Evolutionary conservation across 1,139 yeast species (phyloP).

Genomic region (Candida dubliniensis): DNA sequence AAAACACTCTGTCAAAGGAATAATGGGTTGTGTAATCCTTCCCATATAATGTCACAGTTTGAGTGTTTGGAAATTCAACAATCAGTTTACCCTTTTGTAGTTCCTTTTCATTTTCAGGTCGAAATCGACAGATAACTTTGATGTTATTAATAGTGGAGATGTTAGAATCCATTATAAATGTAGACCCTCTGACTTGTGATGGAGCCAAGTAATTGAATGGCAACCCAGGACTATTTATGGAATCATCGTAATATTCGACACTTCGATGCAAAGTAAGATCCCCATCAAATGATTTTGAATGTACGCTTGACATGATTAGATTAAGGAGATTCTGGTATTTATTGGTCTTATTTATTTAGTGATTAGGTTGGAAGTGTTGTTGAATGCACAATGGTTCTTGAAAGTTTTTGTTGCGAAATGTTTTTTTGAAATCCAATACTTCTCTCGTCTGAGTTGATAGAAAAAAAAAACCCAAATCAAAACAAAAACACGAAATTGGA

Average conservation of each 20-base stretch:
- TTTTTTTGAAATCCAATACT: background rate
- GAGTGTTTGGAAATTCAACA: slow-evolving; percentile 22
- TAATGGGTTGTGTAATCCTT: slow-evolving; percentile 42
- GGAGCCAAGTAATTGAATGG: slow-evolving; percentile 9
- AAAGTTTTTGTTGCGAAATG: background rate
- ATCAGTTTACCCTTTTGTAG: slow-evolving; percentile 16
- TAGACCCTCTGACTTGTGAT: slow-evolving; percentile 6
- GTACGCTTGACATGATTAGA: background rate
- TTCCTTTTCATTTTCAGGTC: slow-evolving; percentile 51
- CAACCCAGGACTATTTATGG: slow-evolving; percentile 2
- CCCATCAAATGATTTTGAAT: slow-evolving; percentile 1
- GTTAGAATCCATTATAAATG: slow-evolving; percentile 1
- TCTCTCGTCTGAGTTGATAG: too few relatives aligned
- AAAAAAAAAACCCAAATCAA: too few relatives aligned
- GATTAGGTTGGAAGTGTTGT: background rate
- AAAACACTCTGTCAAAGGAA: slow-evolving; percentile 69
- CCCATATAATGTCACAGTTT: slow-evolving; percentile 28
- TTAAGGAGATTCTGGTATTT: background rate
- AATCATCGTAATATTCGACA: slow-evolving; percentile 6
- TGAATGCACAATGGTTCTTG: background rate
- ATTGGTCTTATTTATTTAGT: background rate
- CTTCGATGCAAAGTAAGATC: slow-evolving; percentile 5
- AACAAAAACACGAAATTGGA: too few relatives aligned
- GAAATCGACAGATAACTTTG: slow-evolving; percentile 65
- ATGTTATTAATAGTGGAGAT: slow-evolving; percentile 30